These are phyloP conservation scores for Phytomonas serpens DNA, from an alignment of 208 protist species.

Conservation along the genomic window DNA sequence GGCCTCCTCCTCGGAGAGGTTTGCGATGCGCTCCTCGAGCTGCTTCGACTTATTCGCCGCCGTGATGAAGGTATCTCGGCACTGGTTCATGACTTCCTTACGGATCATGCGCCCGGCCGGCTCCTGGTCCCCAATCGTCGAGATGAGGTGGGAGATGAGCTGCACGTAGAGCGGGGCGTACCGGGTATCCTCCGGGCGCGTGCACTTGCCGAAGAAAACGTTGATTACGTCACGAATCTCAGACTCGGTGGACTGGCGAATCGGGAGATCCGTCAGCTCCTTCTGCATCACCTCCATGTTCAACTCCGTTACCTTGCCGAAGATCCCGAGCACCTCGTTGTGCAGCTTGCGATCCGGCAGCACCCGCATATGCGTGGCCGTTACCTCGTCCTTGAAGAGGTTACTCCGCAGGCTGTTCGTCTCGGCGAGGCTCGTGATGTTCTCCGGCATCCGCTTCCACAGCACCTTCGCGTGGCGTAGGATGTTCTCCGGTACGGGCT, in stretches of 20 bases:
- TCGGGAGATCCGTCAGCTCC: constrained; percentile 63
- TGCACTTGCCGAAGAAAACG: constrained; percentile 83
- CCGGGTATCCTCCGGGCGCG: constrained; percentile 60
- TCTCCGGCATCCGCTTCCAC: constrained; percentile 78
- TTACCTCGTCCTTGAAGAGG: constrained; percentile 51
- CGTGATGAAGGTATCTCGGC: constrained; percentile 59
- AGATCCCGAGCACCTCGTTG: constrained; percentile 83
- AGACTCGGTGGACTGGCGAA: constrained; percentile 76
- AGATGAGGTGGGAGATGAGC: constrained; percentile 65
- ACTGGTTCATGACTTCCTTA: constrained; percentile 63
- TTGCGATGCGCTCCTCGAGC: constrained; percentile 36
- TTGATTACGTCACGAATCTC: constrained; percentile 81
- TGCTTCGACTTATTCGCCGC: constrained; percentile 24
- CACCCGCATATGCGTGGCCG: constrained; percentile 54
- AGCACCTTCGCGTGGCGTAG: constrained; percentile 40
- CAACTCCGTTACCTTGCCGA: constrained; percentile 62
- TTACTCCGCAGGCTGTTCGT: constrained; percentile 58
- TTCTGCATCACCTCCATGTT: constrained; percentile 70
- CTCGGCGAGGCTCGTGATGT: constrained; percentile 41
- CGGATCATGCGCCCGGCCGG: constrained; percentile 59
- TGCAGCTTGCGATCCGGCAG: constrained; percentile 66
- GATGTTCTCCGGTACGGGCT: constrained; percentile 27
- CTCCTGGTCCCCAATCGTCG: constrained; percentile 55
- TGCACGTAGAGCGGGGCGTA: constrained; percentile 77
- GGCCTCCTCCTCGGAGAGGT: constrained; percentile 48